Evolutionary conservation across 352 stramenopile species (phyloP).

Genomic region (Blastocystis sp.): DNA sequence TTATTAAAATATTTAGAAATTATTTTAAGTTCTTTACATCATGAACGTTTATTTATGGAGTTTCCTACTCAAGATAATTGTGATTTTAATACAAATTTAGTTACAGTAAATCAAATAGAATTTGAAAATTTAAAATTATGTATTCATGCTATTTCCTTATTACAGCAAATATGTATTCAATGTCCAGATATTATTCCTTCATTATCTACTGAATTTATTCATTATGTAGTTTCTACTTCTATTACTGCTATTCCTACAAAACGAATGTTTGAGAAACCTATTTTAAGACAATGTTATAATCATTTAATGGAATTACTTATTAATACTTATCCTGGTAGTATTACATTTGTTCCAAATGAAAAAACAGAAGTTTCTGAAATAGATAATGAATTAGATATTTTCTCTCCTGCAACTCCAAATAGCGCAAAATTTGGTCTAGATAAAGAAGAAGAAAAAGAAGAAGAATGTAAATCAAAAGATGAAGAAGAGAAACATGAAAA

Average conservation of each 20-base stretch:
- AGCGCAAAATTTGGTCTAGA: no score
- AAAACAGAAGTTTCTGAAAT: conserved; percentile 4
- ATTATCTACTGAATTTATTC: neutral
- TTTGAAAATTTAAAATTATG: neutral
- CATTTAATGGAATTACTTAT: conserved; percentile 35
- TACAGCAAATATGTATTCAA: conserved; percentile 1
- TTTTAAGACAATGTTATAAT: conserved; percentile 19
- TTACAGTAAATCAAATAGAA: no score
- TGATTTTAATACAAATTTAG: no score
- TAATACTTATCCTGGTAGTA: conserved; percentile 31
- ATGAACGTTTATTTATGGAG: no score
- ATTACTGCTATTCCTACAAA: conserved; percentile 8
- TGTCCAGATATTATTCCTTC: neutral
- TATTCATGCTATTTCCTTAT: neutral
- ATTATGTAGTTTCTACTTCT: neutral
- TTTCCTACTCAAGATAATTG: no score
- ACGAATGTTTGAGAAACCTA: neutral
- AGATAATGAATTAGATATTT: no score
- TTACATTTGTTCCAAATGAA: conserved; percentile 27
- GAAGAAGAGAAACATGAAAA: no score
- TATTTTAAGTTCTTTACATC: no score
- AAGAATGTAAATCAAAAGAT: no score
- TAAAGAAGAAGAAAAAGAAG: no score
- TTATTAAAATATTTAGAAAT: no score
- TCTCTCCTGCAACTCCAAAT: no score